Evolutionary conservation across 2,329 filamentous ascomycete genomes (phyloP).

Genomic region (Cladophialophora chaetospira): DNA sequence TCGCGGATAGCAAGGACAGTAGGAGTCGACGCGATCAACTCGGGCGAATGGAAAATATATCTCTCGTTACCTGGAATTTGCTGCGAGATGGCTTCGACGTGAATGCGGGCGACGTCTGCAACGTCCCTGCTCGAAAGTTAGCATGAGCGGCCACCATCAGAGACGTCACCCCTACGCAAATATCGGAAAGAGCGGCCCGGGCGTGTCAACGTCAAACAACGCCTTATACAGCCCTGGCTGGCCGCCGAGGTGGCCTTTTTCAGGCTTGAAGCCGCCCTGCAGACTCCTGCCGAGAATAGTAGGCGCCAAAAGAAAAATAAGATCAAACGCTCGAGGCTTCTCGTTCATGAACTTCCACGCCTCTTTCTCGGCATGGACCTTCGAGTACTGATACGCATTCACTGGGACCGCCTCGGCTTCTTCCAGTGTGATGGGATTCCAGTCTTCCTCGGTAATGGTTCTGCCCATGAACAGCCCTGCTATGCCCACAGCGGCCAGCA

Average conservation of each 20-base stretch:
- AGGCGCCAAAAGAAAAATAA: constrained; percentile 13
- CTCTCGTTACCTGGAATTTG: constrained; percentile 12
- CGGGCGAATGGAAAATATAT: constrained; percentile 15
- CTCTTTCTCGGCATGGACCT: constrained; percentile 13
- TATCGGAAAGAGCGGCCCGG: constrained; percentile 12
- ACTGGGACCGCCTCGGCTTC: constrained; percentile 5
- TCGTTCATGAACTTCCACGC: constrained; percentile 16
- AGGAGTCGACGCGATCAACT: constrained; percentile 5
- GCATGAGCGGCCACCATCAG: not conserved
- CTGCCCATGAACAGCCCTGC: constrained; percentile 3
- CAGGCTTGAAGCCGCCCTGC: constrained; percentile 8
- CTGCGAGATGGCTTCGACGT: constrained; percentile 13
- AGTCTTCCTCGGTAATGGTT: constrained; percentile 1
- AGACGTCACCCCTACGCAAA: constrained; percentile 9
- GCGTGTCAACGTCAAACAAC: constrained; percentile 12
- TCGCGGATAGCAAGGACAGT: constrained; percentile 7
- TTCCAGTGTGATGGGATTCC: constrained; percentile 14
- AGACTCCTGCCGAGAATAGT: constrained; percentile 12
- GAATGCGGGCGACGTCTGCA: constrained; percentile 12
- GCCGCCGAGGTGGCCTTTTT: constrained; percentile 8
- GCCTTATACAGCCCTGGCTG: constrained; percentile 14
- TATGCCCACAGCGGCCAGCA: constrained; percentile 6
- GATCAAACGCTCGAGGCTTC: constrained; percentile 4
- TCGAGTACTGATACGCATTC: constrained; percentile 17
- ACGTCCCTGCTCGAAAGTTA: constrained; percentile 13